These are phyloP conservation scores for Mycosphaerella sp. DNA, from an alignment of 2,329 filamentous ascomycete species.

Conservation along the genomic window DNA sequence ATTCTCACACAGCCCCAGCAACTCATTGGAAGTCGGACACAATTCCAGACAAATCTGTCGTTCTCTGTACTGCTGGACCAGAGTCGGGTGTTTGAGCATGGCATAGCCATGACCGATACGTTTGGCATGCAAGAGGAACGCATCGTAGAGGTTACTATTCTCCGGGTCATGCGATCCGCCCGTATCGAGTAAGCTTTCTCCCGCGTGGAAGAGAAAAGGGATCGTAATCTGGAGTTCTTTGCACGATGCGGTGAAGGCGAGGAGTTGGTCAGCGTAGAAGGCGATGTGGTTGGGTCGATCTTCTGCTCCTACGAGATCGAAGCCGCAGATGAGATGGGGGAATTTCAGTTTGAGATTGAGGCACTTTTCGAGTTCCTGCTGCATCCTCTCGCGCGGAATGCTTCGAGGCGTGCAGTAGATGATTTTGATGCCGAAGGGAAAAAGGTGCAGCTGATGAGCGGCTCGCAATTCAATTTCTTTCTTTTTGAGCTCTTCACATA, in stretches of 20 bases:
- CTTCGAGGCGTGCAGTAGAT: slow-evolving; percentile 65
- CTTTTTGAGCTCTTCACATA: slow-evolving; percentile 48
- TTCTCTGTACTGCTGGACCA: slow-evolving; percentile 60
- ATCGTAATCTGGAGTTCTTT: slow-evolving; percentile 47
- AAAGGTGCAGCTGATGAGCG: slow-evolving; percentile 37
- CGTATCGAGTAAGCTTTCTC: slow-evolving; percentile 61
- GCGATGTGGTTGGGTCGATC: slow-evolving; percentile 57
- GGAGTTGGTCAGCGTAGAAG: slow-evolving; percentile 51
- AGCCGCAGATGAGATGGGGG: slow-evolving; percentile 58
- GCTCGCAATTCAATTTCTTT: slow-evolving; percentile 42
- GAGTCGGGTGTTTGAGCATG: slow-evolving; percentile 57
- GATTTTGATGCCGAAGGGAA: slow-evolving; percentile 59
- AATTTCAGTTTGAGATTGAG: slow-evolving; percentile 56
- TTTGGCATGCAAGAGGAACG: slow-evolving; percentile 58
- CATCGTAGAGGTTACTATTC: slow-evolving; percentile 61
- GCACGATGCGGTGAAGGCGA: slow-evolving; percentile 53
- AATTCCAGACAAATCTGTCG: slow-evolving; percentile 65
- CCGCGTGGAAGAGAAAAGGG: slow-evolving; percentile 70
- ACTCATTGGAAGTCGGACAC: slow-evolving; percentile 71
- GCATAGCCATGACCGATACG: slow-evolving; percentile 71
- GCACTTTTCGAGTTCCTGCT: slow-evolving; percentile 54
- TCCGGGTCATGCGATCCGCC: slow-evolving; percentile 53
- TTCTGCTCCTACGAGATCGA: slow-evolving; percentile 62
- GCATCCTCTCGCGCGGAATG: slow-evolving; percentile 46
- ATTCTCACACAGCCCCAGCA: slow-evolving; percentile 61